Base-by-base conservation (phyloP, 441 rosid species). In the Pelargonium fulgidum region DNA sequence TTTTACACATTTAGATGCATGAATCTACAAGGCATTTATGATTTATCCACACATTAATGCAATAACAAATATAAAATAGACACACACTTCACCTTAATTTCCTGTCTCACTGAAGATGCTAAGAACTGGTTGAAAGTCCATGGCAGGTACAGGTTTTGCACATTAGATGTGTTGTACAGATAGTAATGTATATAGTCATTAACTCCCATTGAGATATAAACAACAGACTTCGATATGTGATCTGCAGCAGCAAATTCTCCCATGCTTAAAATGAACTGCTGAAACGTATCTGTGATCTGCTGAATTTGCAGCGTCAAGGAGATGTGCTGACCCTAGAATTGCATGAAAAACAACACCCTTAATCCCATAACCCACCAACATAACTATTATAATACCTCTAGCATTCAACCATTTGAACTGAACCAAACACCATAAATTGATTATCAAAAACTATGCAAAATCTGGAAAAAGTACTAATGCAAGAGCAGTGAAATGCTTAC, bases 101-200 rank as follows among this genome's bases (percentile, higher is more conserved):
- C 91, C 76, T 80, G 87, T 69, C 75, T 83, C 76, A 93, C 8
- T 36, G 81, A 66, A 3, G 90, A 72, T 59, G 90, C 93, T 78
- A 93, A 75, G 82, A 91, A 88, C 81, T 81, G 92, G 81, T 87
- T 87, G 79, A 89, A 93, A 77, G 84, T 78, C 99, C 99, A 91
- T 0, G 99, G 99, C 3, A 86, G 79, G 78, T 88, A 91, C 47
- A 85, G 76, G 45, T 80, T 84, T 85, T 85, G 96, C 44, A 89
- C 91, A 73, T 78, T 78, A 8, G 99, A 88, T 63, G 81, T 82
- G 69, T 91, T 88, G 9, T 82, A 88, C 65, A 93, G 77, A 78
- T 91, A 93, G 88, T 89, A 91, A 76, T 93, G 99, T 72, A 93
- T 89, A 74, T 89, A 91, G 69, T 93, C 99, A 42, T 91, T 91